A percentile compares a stretch with the other conserved stretches of the same genome.
Conservation (phyloP, 2,329 filamentous ascomycete species). For the Penicillium brasilianum region DNA sequence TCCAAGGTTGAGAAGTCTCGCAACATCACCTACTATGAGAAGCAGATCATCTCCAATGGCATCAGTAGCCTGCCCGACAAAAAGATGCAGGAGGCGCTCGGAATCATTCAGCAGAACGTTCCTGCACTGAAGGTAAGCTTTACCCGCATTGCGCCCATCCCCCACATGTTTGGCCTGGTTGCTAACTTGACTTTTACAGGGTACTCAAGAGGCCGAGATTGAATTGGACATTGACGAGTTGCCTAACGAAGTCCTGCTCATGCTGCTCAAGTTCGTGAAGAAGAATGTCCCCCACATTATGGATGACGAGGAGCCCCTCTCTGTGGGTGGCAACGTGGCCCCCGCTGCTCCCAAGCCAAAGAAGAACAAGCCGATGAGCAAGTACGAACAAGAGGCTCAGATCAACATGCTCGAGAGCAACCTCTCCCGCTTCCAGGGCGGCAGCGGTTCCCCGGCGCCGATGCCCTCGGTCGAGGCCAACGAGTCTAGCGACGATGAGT, state of each 20-base stretch:
- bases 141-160: neutral
- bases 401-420: slow-evolving; percentile 55
- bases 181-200: slow-evolving; percentile 32
- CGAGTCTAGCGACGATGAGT: slow-evolving; percentile 53
- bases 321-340: slow-evolving; percentile 39
- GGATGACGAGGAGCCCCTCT: slow-evolving; percentile 49
- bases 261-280: slow-evolving; percentile 54
- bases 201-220: slow-evolving; percentile 53
- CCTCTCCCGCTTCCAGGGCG: slow-evolving; percentile 52
- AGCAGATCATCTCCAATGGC: slow-evolving; percentile 85
- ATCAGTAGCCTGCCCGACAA: slow-evolving; percentile 79
- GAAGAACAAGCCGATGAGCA: slow-evolving; percentile 60
- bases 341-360: slow-evolving; percentile 51
- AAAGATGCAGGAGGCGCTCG: slow-evolving; percentile 80
- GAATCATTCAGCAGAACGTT: slow-evolving; percentile 86
- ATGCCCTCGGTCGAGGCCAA: slow-evolving; percentile 50
- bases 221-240: slow-evolving; percentile 57
- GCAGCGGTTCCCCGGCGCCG: slow-evolving; percentile 49
- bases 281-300: slow-evolving; percentile 51
- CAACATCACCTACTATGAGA: slow-evolving; percentile 77
- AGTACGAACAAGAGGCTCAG: slow-evolving; percentile 56
- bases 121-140: slow-evolving; percentile 67
- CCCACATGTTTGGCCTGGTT: neutral
- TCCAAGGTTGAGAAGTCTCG: slow-evolving; percentile 59
- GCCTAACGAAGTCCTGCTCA: slow-evolving; percentile 52